Evolutionary conservation across 2,329 filamentous ascomycete genomes (phyloP).

Genomic region (Diaporthe humulicola): DNA sequence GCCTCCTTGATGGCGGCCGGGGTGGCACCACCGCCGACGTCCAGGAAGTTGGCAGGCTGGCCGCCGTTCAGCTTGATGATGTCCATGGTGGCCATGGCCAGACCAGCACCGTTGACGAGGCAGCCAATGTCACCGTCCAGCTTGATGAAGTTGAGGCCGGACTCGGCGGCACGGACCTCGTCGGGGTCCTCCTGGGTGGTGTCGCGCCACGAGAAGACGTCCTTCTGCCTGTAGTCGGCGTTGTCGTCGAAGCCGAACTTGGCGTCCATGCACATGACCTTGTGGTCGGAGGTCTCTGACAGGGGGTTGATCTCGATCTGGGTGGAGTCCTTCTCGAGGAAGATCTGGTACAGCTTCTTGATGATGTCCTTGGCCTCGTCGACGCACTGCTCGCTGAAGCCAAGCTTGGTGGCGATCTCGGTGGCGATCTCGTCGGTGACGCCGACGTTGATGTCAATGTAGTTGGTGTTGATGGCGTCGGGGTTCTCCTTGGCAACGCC

Average conservation of each 20-base stretch:
- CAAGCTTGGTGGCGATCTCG: conserved; percentile 90
- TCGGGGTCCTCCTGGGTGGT: conserved; percentile 96
- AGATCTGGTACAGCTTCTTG: conserved; percentile 99
- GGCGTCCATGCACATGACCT: conserved; percentile 99
- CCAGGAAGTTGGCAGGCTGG: conserved; percentile 96
- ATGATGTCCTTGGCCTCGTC: conserved; percentile 96
- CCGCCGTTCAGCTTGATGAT: conserved; percentile 99
- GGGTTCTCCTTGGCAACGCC: conserved; percentile 97
- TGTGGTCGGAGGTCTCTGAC: conserved; percentile 97
- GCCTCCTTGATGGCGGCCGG: conserved; percentile 96
- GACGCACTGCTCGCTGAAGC: conserved; percentile 98
- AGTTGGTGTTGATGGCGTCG: conserved; percentile 93
- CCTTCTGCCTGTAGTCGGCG: conserved; percentile 97
- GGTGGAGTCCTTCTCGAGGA: conserved; percentile 97
- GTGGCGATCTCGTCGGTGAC: conserved; percentile 96
- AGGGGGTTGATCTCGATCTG: conserved; percentile 99
- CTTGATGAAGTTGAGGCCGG: conserved; percentile 99
- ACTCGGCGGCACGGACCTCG: conserved; percentile 96
- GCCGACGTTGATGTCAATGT: conserved; percentile 92
- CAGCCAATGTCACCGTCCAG: conserved; percentile 99
- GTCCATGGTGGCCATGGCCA: conserved; percentile 99
- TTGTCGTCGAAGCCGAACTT: conserved; percentile 99
- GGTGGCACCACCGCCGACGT: conserved; percentile 97
- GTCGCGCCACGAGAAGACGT: conserved; percentile 94
- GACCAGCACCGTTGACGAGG: conserved; percentile 97